A percentile compares a stretch with the other conserved stretches of the same genome.
phyloP scores from a whole-genome alignment of 2,329 filamentous ascomycete species.

The Dactylellina cionopaga region DNA sequence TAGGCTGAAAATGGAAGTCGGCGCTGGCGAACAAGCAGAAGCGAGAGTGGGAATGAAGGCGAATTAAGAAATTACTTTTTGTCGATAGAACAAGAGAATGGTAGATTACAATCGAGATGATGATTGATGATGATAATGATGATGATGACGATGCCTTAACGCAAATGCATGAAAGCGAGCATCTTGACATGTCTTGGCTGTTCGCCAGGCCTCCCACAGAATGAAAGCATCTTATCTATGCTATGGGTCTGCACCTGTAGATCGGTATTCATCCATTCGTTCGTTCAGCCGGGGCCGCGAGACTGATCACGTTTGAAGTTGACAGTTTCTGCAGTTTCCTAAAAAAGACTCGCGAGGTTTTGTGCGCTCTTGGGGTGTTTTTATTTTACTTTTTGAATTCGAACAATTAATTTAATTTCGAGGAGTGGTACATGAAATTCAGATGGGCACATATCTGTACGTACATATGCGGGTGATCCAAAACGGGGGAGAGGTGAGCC shows the following conservation, averaged over 20 bases:
- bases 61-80: neutral
- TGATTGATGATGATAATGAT: slow-evolving; percentile 7
- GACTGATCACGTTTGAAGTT: slow-evolving; percentile 44
- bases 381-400: too few relatives aligned
- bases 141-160: neutral
- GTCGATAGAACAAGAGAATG: neutral
- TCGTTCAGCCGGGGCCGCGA: slow-evolving; percentile 24
- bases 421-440: neutral
- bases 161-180: slow-evolving; percentile 14
- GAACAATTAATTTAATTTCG: too few relatives aligned
- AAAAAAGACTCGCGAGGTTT: slow-evolving; percentile 38
- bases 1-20: slow-evolving; percentile 12
- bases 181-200: slow-evolving; percentile 45
- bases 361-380: neutral
- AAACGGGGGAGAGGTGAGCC: neutral
- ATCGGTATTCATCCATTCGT: slow-evolving; percentile 14
- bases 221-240: neutral
- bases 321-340: slow-evolving; percentile 45
- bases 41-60: neutral
- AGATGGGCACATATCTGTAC: neutral
- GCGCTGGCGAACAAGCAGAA: neutral
- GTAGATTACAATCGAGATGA: neutral
- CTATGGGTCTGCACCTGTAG: too few relatives aligned
- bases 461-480: neutral
- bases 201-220: slow-evolving; percentile 14